Conservation (phyloP, 306 rosid genomes). For the Fragaria nilgerrensis region DNA sequence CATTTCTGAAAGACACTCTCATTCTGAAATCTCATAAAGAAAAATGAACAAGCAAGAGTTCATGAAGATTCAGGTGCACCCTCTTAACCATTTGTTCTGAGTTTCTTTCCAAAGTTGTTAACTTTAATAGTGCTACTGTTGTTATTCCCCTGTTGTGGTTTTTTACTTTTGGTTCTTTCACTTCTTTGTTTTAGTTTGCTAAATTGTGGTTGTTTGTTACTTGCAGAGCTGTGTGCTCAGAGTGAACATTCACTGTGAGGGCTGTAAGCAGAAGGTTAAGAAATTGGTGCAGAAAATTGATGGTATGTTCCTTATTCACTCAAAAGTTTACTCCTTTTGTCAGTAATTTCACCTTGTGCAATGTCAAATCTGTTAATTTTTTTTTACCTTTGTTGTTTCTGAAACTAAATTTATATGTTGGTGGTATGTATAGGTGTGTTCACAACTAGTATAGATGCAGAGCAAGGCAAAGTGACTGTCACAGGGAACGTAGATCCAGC, state of each 20-base stretch:
- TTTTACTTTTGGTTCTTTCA: neutral
- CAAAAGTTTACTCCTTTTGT: too few relatives aligned
- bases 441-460: conserved; percentile 45
- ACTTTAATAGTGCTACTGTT: neutral
- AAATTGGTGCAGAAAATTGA: conserved; percentile 85
- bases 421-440: conserved; percentile 43
- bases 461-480: conserved; percentile 57
- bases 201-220: conserved; percentile 11
- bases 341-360: neutral
- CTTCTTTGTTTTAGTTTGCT: neutral
- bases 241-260: conserved; percentile 85
- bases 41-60: conserved; percentile 77
- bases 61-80: conserved; percentile 67
- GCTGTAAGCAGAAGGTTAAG: conserved; percentile 77
- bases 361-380: neutral
- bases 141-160: neutral
- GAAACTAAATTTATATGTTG: neutral
- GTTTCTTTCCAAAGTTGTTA: neutral
- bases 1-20: neutral
- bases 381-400: neutral
- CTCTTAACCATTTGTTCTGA: conserved; percentile 6
- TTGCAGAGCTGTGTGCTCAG: conserved; percentile 68
- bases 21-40: conserved; percentile 7
- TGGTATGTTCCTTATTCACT: conserved; percentile 37
- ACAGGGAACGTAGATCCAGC: conserved; percentile 59